Percentiles rank a stretch among this genome's conserved stretches.
Evolutionary conservation across 2,329 filamentous ascomycete genomes (phyloP).

Genomic region (Pochonia chlamydosporia): DNA sequence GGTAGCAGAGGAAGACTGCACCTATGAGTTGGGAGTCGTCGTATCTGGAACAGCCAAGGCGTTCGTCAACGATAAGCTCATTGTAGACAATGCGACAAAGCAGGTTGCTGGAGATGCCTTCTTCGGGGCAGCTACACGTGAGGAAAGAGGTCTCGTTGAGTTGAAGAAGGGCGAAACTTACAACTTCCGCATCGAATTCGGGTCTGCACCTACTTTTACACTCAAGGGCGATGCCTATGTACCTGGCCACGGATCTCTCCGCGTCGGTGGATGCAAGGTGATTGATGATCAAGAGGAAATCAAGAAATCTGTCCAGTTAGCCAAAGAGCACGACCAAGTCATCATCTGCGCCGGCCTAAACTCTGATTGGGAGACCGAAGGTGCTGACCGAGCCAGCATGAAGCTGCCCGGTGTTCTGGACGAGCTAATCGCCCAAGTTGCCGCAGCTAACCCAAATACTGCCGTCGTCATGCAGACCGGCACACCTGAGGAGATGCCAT

Average conservation of each 20-base stretch:
- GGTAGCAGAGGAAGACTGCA: constrained; percentile 52
- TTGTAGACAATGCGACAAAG: constrained; percentile 61
- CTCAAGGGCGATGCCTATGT: constrained; percentile 43
- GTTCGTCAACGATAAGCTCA: constrained; percentile 54
- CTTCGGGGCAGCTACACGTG: constrained; percentile 58
- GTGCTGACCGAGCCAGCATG: constrained; percentile 71
- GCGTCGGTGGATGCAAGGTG: constrained; percentile 55
- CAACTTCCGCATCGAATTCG: constrained; percentile 53
- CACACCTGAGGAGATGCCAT: constrained; percentile 68
- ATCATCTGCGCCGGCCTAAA: constrained; percentile 74
- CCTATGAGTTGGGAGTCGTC: constrained; percentile 61
- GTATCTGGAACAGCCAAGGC: constrained; percentile 62
- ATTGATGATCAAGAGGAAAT: constrained; percentile 56
- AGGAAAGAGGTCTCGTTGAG: constrained; percentile 53
- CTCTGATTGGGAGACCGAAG: constrained; percentile 76
- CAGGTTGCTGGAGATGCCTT: constrained; percentile 58
- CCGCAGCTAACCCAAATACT: constrained; percentile 61
- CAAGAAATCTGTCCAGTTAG: constrained; percentile 59
- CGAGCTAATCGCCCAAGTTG: constrained; percentile 60
- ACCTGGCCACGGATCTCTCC: constrained; percentile 54
- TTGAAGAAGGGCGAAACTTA: constrained; percentile 57
- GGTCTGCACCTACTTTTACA: constrained; percentile 52
- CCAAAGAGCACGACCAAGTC: constrained; percentile 67
- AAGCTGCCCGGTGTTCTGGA: constrained; percentile 70
- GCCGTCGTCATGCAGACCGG: constrained; percentile 73